A percentile compares a stretch with the other conserved stretches of the same genome.
Evolutionary conservation across 345 rosid species (phyloP).

Genomic region (Mangifera indica): DNA sequence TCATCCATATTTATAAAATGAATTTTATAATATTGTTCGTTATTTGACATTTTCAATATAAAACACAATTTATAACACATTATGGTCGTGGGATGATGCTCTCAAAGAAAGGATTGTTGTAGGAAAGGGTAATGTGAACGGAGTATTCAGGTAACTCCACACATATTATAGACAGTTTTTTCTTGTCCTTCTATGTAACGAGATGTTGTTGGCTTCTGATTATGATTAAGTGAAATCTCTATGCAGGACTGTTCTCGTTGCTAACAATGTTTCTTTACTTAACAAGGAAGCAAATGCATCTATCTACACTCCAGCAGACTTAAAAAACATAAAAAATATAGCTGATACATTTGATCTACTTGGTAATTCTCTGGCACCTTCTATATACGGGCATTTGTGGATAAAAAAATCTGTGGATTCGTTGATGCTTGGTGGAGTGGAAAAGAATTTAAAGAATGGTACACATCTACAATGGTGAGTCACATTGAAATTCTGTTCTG

Average conservation of each 20-base stretch:
- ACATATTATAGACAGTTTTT: neutral
- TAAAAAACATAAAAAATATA: constrained; percentile 80
- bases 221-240: constrained; percentile 19
- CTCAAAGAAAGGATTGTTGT: no score
- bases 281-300: constrained; percentile 98
- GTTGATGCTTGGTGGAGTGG: constrained; percentile 94
- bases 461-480: constrained; percentile 96
- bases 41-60: no score
- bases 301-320: constrained; percentile 68
- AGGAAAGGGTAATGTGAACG: constrained; percentile 93
- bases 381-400: constrained; percentile 94
- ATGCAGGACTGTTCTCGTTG: constrained; percentile 84
- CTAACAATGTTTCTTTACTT: constrained; percentile 84
- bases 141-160: constrained; percentile 78
- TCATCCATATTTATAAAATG: no score
- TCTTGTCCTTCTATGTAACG: neutral
- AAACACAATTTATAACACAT: no score
- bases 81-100: no score
- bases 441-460: constrained; percentile 91
- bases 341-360: constrained; percentile 84
- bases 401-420: constrained; percentile 92
- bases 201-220: constrained; percentile 7
- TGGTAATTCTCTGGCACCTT: constrained; percentile 90
- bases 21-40: no score
- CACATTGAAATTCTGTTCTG: neutral